A percentile compares a stretch with the other conserved stretches of the same genome.
These are phyloP conservation scores for Nannizzia gypsea DNA, from an alignment of 2,329 filamentous ascomycete genomes.

Conservation along the genomic window DNA sequence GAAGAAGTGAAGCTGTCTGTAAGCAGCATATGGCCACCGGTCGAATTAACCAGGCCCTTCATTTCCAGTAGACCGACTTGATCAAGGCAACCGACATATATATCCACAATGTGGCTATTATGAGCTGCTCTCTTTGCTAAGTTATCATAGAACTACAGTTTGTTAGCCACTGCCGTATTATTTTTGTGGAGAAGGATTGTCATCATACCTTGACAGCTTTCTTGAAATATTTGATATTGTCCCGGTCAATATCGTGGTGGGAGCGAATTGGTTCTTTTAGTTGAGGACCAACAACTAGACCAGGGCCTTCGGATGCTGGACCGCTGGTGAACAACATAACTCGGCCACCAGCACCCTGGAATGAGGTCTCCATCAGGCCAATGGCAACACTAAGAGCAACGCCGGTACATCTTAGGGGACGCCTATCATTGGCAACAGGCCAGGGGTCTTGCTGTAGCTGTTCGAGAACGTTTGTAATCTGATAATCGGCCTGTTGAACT, in stretches of 20 bases:
- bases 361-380: constrained; percentile 83
- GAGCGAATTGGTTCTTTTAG: constrained; percentile 92
- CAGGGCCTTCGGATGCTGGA: constrained; percentile 87
- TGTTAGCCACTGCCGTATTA: constrained; percentile 16
- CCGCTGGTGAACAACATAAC: constrained; percentile 98
- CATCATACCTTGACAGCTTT: constrained; percentile 76
- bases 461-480: constrained; percentile 91
- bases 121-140: constrained; percentile 89
- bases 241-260: constrained; percentile 95
- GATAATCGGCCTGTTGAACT: constrained; percentile 91
- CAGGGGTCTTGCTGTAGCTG: constrained; percentile 94
- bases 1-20: constrained; percentile 98
- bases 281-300: constrained; percentile 92
- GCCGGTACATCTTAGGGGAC: constrained; percentile 81
- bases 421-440: constrained; percentile 88
- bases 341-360: constrained; percentile 86
- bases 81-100: constrained; percentile 93
- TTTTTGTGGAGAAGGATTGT: background rate
- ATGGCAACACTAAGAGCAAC: constrained; percentile 93
- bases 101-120: constrained; percentile 94
- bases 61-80: constrained; percentile 96
- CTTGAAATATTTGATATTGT: constrained; percentile 99
- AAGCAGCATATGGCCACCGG: constrained; percentile 93
- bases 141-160: constrained; percentile 74
- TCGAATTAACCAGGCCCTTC: constrained; percentile 93